A percentile compares a stretch with the other conserved stretches of the same genome.
Evolutionary conservation across 331 rosid species (phyloP).

Genomic region (Rhamnella rubrinervis): DNA sequence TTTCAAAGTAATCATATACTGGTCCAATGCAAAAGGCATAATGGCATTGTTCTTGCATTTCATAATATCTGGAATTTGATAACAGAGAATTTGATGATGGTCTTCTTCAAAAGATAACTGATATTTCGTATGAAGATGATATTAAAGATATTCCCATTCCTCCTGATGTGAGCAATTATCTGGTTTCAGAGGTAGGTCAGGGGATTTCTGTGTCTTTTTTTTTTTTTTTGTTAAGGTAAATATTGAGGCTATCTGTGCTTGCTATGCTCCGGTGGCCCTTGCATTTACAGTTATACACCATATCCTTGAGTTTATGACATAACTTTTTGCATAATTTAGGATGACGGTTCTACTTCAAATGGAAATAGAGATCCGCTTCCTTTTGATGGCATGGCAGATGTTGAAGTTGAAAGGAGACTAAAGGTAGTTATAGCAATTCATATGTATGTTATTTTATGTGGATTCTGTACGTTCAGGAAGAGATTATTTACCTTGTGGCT

Average conservation of each 20-base stretch:
- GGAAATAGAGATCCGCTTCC: conserved; percentile 71
- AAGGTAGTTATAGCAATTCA: conserved; percentile 53
- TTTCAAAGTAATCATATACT: conserved; percentile 22
- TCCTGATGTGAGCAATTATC: conserved; percentile 93
- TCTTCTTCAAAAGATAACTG: conserved; percentile 76
- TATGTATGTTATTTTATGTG: conserved; percentile 4
- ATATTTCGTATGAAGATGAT: conserved; percentile 79
- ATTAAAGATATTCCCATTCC: conserved; percentile 60
- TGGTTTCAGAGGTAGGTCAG: conserved; percentile 86
- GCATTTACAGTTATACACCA: too few species aligned
- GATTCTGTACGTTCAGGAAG: background rate
- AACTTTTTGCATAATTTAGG: conserved; percentile 44
- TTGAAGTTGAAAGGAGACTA: conserved; percentile 79
- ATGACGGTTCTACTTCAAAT: conserved; percentile 65
- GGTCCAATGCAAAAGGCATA: conserved; percentile 11
- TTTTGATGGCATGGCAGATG: conserved; percentile 87
- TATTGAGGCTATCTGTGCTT: background rate
- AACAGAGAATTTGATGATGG: conserved; percentile 91
- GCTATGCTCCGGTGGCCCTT: background rate
- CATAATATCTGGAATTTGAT: conserved; percentile 26
- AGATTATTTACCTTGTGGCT: background rate
- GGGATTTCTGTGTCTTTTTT: background rate
- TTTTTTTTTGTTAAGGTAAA: background rate
- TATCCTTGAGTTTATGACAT: background rate
- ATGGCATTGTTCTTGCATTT: conserved; percentile 29